Base-by-base conservation (phyloP, 1,284 basidiomycete species). In the Trichosporon asahii region DNA sequence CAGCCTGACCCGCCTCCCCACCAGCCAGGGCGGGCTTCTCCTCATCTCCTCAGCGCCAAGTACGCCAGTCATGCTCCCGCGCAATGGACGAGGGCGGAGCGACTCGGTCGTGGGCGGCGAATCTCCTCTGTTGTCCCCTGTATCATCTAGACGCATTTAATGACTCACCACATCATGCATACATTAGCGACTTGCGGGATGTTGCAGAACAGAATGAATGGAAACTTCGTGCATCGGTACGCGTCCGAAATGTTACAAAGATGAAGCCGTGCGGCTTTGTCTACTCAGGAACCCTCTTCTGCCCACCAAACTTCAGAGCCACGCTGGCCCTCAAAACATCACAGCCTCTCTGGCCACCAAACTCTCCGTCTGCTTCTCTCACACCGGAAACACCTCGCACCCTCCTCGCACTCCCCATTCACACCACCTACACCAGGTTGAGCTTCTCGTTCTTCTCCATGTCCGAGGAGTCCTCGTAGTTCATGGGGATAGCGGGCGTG, bases 21-120 rank as follows among this genome's bases (percentile, higher is more conserved):
- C 73, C 14, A 76, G 73, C 64, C 80, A 81, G 64, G 80, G 77
- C 11, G 78, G 80, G 2, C 74, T 82, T 14, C 70, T 81, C 49
- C 70, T 82, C 23, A 68, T 81, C 66, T 80, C 79, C n/a, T 78
- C 79, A 4, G 77, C 80, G 1, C 80, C 80, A 3, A 37, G 35
- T 6, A 44, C 63, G 63, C 63, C 63, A n/a, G 63, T 37, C 6
- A 15, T 44, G 23, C 57, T 40, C 6, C 35, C 35, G 23, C 63
- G 35, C 23, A 18, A 7, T 18, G 60, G 29, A 9, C 35, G 63
- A 4, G 21, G 33, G 35, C 33, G 25, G 15, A 40, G 31, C 63
- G 23, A 64, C 35, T 44, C 63, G 35, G n/a, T 12, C 35, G 40
- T 37, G 15, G 37, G 35, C 35, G 35, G 3, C 3, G 35, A 37